Evolutionary conservation across 768 basidiomycete species (phyloP).

Genomic region (Leccinum disarticulatum): DNA sequence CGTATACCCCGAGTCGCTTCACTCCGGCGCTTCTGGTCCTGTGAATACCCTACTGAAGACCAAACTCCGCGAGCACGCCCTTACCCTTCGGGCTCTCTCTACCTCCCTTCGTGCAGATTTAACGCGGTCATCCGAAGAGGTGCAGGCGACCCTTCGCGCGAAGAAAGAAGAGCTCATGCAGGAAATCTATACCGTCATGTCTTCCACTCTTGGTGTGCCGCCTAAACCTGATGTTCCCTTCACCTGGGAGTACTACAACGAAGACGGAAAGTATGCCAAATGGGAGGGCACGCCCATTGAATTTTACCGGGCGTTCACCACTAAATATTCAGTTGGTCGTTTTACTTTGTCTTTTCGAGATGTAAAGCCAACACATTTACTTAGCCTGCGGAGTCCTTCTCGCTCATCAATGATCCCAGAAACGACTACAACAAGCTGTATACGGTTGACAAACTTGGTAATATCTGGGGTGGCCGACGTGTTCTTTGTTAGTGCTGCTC

Average conservation of each 20-base stretch:
- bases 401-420: slow-evolving; percentile 92
- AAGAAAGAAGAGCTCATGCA: slow-evolving; percentile 85
- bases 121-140: slow-evolving; percentile 44
- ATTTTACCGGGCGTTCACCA: slow-evolving; percentile 69
- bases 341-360: not conserved
- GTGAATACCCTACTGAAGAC: slow-evolving; percentile 82
- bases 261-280: slow-evolving; percentile 66
- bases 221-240: slow-evolving; percentile 71
- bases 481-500: slow-evolving; percentile 65
- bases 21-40: slow-evolving; percentile 71
- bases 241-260: slow-evolving; percentile 87
- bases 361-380: not conserved
- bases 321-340: slow-evolving; percentile 51
- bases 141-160: slow-evolving; percentile 58
- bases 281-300: slow-evolving; percentile 84
- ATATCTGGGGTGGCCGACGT: slow-evolving; percentile 83
- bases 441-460: slow-evolving; percentile 91
- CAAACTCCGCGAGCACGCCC: slow-evolving; percentile 88
- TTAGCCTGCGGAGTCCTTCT: slow-evolving; percentile 77
- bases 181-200: slow-evolving; percentile 83
- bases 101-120: slow-evolving; percentile 50
- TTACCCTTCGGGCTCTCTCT: slow-evolving; percentile 70
- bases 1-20: slow-evolving; percentile 80
- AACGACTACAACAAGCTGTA: slow-evolving; percentile 82
- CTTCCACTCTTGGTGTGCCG: slow-evolving; percentile 83